These are phyloP conservation scores for Jatropha curcas DNA, from an alignment of 345 rosid species.

Conservation along the genomic window DNA sequence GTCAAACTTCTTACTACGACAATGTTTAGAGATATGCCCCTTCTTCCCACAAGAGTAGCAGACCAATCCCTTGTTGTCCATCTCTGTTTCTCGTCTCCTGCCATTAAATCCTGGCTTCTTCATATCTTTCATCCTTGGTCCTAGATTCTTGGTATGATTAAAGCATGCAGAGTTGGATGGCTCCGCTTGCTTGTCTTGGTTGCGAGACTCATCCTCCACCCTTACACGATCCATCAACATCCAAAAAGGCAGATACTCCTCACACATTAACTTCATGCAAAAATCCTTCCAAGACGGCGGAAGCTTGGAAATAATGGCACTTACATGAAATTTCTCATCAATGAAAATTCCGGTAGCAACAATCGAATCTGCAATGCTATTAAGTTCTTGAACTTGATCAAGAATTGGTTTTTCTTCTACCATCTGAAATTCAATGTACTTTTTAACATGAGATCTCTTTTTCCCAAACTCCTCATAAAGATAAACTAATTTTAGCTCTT, in stretches of 20 bases:
- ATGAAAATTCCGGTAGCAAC: conserved; percentile 57
- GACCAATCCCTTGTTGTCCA: conserved; percentile 25
- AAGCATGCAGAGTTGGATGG: conserved; percentile 26
- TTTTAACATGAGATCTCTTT: conserved; percentile 66
- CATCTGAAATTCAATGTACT: conserved; percentile 72
- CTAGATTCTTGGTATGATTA: conserved; percentile 29
- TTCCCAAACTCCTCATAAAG: conserved; percentile 59
- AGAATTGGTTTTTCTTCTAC: conserved; percentile 54
- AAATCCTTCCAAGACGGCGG: conserved; percentile 83
- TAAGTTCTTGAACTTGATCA: conserved; percentile 65
- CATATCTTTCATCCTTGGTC: conserved; percentile 38
- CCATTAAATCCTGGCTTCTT: conserved; percentile 37
- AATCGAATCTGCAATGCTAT: conserved; percentile 65
- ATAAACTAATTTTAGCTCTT: conserved; percentile 65
- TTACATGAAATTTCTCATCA: conserved; percentile 76
- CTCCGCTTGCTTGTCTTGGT: conserved; percentile 26
- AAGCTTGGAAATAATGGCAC: conserved; percentile 68
- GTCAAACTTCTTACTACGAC: conserved; percentile 42
- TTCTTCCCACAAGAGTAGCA: conserved; percentile 62
- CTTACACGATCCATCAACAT: conserved; percentile 56
- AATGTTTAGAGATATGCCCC: conserved; percentile 61
- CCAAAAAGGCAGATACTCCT: conserved; percentile 54
- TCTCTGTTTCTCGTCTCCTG: conserved; percentile 45
- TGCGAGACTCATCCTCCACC: conserved; percentile 54
- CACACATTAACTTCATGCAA: conserved; percentile 50